phyloP scores from a whole-genome alignment of 163 green algal species.

The Botryococcus braunii region DNA sequence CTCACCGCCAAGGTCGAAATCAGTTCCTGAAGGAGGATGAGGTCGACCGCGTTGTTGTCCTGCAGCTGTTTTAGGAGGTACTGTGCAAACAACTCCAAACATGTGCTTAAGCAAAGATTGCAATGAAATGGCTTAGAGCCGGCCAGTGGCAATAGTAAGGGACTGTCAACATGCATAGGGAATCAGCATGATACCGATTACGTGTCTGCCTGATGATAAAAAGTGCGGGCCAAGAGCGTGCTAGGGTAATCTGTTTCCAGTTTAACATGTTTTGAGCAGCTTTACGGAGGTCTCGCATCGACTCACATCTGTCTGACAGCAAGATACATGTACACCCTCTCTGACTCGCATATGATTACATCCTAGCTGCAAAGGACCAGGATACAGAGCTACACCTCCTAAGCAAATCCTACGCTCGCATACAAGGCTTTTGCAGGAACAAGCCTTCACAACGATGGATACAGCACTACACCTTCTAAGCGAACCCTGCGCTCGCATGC shows the following conservation, averaged over 20 bases:
- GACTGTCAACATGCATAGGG: constrained; percentile 22
- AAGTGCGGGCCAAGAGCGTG: neutral
- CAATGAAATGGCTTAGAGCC: no score
- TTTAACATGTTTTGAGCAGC: neutral
- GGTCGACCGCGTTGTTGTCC: constrained; percentile 48
- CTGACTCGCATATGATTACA: neutral
- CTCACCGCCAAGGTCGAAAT: constrained; percentile 35
- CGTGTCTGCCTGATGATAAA: neutral
- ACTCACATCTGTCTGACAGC: no score
- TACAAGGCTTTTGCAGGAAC: no score
- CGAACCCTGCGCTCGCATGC: no score
- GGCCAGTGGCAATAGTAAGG: constrained; percentile 41
- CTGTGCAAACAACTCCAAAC: no score
- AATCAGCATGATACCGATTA: constrained; percentile 51
- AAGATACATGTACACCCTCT: neutral
- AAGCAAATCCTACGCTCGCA: no score
- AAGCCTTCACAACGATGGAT: no score
- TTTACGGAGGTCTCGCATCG: no score
- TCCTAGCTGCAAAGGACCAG: no score
- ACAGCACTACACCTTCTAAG: no score
- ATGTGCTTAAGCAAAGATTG: no score
- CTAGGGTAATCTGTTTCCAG: neutral
- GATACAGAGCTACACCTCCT: no score
- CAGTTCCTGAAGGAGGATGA: constrained; percentile 72
- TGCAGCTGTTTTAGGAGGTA: constrained; percentile 71